phyloP scores from a whole-genome alignment of 225 moss, liverwort and hornwort species.

The Sphagnum tenellum region DNA sequence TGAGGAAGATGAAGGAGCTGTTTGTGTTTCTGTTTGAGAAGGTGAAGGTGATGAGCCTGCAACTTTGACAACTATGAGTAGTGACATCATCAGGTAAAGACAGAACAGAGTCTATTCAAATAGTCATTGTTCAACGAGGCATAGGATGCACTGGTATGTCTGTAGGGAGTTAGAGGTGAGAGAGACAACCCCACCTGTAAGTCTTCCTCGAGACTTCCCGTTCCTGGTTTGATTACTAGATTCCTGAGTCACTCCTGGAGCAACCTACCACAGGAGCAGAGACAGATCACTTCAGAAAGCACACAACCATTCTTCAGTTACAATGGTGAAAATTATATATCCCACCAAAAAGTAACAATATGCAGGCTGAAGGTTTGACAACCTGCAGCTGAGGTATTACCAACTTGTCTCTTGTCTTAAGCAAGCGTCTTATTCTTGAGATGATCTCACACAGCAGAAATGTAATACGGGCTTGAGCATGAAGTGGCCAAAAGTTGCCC shows the following conservation, averaged over 20 bases:
- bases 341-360: too few species aligned
- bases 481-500: background rate
- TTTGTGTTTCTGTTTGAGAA: constrained; percentile 1
- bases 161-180: too few species aligned
- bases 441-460: constrained; percentile 1
- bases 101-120: too few species aligned
- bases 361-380: background rate
- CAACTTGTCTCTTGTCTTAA: background rate
- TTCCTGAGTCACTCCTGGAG: constrained; percentile 11
- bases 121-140: too few species aligned
- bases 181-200: constrained; percentile 22
- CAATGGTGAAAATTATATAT: too few species aligned
- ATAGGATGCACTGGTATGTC: too few species aligned
- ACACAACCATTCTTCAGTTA: too few species aligned
- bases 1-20: constrained; percentile 1
- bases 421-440: background rate
- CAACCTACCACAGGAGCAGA: constrained; percentile 15
- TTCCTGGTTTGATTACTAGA: constrained; percentile 9
- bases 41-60: constrained; percentile 1
- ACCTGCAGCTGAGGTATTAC: background rate
- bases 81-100: too few species aligned
- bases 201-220: constrained; percentile 9
- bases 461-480: background rate
- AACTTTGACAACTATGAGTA: too few species aligned
- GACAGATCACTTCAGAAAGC: too few species aligned